Conservation (phyloP, 768 basidiomycete genomes). For the Trametes maxima region DNA sequence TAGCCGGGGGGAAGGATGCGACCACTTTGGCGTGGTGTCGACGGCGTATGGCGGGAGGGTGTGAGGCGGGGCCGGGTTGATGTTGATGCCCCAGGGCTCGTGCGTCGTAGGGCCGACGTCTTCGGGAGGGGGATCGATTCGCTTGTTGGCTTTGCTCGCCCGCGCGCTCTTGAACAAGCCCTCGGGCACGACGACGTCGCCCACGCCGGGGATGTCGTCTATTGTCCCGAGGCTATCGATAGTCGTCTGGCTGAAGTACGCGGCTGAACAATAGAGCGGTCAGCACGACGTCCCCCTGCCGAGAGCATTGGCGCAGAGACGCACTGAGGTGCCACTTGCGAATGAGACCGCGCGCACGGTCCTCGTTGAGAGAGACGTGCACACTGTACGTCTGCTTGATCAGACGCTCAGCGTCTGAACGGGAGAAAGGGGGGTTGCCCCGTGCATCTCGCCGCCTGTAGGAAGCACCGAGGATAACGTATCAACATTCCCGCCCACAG, state of each 20-base stretch:
- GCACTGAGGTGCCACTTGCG: slow-evolving; percentile 58
- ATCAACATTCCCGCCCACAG: background rate
- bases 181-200: slow-evolving; percentile 68
- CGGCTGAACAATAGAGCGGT: slow-evolving; percentile 49
- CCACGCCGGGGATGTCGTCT: slow-evolving; percentile 67
- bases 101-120: slow-evolving; percentile 25
- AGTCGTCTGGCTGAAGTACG: slow-evolving; percentile 81
- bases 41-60: slow-evolving; percentile 10
- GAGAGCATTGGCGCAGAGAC: slow-evolving; percentile 24
- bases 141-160: slow-evolving; percentile 52
- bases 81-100: slow-evolving; percentile 28
- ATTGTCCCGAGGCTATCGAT: slow-evolving; percentile 72
- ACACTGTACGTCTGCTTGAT: slow-evolving; percentile 61
- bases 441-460: slow-evolving; percentile 45
- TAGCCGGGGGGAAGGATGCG: slow-evolving; percentile 5
- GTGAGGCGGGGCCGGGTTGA: slow-evolving; percentile 14
- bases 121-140: slow-evolving; percentile 27
- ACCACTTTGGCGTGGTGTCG: slow-evolving; percentile 13
- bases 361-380: slow-evolving; percentile 48
- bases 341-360: slow-evolving; percentile 43
- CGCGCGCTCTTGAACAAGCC: slow-evolving; percentile 82
- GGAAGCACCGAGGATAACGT: slow-evolving; percentile 7
- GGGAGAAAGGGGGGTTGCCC: slow-evolving; percentile 36
- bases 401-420: slow-evolving; percentile 41
- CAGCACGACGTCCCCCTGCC: background rate